Evolutionary conservation across 805 yeast species (phyloP), one percentile per base, ranked within the genome.

Genomic region (Candida endomychidarum): DNA sequence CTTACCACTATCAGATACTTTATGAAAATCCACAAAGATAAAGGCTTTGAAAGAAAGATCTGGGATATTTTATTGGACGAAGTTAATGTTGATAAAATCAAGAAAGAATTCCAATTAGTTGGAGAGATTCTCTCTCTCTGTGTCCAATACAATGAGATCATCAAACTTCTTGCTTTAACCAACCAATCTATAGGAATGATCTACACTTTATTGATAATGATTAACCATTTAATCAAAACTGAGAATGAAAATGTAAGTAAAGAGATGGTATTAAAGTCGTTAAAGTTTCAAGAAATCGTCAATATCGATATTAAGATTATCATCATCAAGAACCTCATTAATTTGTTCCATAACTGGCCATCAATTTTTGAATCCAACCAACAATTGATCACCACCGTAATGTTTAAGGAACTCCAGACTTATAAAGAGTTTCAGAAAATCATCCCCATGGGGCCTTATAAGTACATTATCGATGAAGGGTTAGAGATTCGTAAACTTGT

Each of bases 391-490:
- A 58, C 83, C 28, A 79, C 85, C 0, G 53, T 57, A 0, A 61
- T 85, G 2, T 74, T 74, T 48, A 63, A 60, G 4, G 87, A 84
- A 52, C 67, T 85, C 33, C 61, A 60, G 9, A 69, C 81, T 1
- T 75, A 75, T 47, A 74, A 72, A 22, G 74, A 76, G 41, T 80
- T 77, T 51, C 76, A 83, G 32, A 80, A 80, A 40, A 65, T 72
- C 14, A 81, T 87, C 23, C 83, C 82, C 34, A 86, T 88, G 78
- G 96, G 96, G 1, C 95, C 95, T 0, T 86, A 83, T 67, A 86
- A 85, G 54, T 90, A 86, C 55, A 80, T 80, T 45, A 75, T 86
- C 27, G 96, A 87, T 52, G 83, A 81, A 48, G 93, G 89, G 0
- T 66, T 85, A 27, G 87, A 80, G 43, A 76, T 79, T 43, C 71